Evolutionary conservation across 73 alveolate species (phyloP), one percentile per base, ranked within the genome.

Genomic region (Paramecium sonneborni): DNA sequence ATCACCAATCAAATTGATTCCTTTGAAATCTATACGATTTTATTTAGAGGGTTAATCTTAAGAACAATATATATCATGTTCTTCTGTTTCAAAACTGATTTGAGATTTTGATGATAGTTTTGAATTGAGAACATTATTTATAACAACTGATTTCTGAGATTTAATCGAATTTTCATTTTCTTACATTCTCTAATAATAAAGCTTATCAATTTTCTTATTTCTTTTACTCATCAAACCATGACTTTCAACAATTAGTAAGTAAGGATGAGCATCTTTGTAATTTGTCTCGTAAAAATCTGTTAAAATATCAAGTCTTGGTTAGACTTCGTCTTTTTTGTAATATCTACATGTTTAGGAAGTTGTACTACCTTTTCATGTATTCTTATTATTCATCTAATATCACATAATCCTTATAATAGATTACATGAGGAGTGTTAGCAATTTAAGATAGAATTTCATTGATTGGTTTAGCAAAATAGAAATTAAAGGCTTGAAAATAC

Each of bases 321-420:
- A 41, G 41, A 79, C 90, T 79, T 79, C 90, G 1, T 79, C 90
- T 24, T 79, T 9, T 20, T 79, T 9, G 14, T 79, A 79, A 34
- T n/a, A 79, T 79, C 90, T 79, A 43, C 34, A 44, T 38, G 26
- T 43, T 79, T 14, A 43, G 55, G 74, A 44, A 43, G 46, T 79
- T 24, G 28, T 18, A 24, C 90, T 43, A 79, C 90, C 90, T 79
- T 79, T 79, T 79, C 74, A 79, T 37, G 32, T 43, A 79, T 79
- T 79, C 90, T 34, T 79, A 79, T 23, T 79, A 38, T 39, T 79
- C 90, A 79, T 79, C 90, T 43, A 79, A 79, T 46, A 79, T 79
- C 74, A 43, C 69, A 79, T 79, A 79, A 79, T 79, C 90, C 90
- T 79, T 79, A 79, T 37, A 79, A 43, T 39, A 79, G 28, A 79